Base-by-base conservation (phyloP, 257 asterid species). In the Paulownia fortunei region DNA sequence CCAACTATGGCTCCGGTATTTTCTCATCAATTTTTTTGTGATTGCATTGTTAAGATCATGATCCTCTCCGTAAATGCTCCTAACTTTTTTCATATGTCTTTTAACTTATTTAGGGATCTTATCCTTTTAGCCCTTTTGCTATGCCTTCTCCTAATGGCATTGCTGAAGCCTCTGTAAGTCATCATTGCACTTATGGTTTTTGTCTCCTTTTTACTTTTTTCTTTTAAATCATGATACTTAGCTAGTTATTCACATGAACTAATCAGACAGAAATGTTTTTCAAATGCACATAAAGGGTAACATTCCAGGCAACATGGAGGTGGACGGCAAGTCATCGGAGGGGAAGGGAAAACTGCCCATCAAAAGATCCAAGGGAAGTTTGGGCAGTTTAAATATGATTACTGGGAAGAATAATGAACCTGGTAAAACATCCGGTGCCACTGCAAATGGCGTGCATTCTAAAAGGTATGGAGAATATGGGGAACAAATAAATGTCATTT, bases 1-100 rank as follows among this genome's bases (percentile, higher is more conserved):
- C 97, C 99, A 82, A 85, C 98, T 63, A 92, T 95, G 81, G 88
- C 97, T 77, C 96, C 97, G 84, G 99, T 95, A 91, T 69, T 54
- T 64, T 61, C 73, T 75, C 78, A 34, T 46, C 30, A 6, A 13
- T 21, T 72, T 49, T 49, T 36, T 75, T n/a, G 12, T 55, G 41
- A 2, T 80, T 69, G 39, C 72, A 71, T 69, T 65, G 27, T 56
- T 52, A 6, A 1, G 9, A 34, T 73, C 61, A 21, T 68, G 11
- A 39, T 79, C 66, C 21, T 60, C 21, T 74, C 56, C 21, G 58
- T 60, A 46, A 30, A 73, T 8, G 49, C 59, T 55, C 41, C 78
- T 87, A 72, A 78, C 73, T 82, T 54, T 54, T 66, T 47, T 11
- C 8, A 12, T 21, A 39, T 66, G 10, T 72, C 37, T 79, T 55